Evolutionary conservation across 1,284 basidiomycete species (phyloP).

Genomic region (Cutaneotrichosporon sp.): DNA sequence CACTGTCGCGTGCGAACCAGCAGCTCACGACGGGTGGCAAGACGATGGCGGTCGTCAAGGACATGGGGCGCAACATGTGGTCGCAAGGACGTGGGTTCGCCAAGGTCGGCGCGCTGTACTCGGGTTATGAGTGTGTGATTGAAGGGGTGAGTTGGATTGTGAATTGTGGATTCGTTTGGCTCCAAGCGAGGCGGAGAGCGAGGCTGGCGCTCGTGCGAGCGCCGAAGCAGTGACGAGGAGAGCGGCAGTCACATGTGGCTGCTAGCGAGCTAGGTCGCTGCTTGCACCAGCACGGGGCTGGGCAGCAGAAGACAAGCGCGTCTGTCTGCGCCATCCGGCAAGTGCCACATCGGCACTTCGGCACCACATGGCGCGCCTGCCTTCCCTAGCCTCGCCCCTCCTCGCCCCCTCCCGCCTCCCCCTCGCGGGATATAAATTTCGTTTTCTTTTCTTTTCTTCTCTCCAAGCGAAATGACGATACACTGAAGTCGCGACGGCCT

Average conservation of each 20-base stretch:
- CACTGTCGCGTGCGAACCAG: constrained; percentile 66
- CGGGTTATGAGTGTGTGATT: constrained; percentile 91
- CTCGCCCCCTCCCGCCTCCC: neutral
- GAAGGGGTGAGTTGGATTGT: constrained; percentile 75
- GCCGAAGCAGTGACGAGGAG: neutral
- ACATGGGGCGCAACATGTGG: constrained; percentile 94
- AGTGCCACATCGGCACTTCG: constrained; percentile 9
- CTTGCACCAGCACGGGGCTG: too few relatives aligned
- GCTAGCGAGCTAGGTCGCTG: too few relatives aligned
- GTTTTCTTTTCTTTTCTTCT: neutral
- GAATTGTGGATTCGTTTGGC: neutral
- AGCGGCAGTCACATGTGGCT: neutral
- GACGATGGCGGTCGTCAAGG: constrained; percentile 81
- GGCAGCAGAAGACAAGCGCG: neutral
- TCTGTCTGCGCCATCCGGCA: neutral
- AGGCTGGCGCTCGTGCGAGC: neutral
- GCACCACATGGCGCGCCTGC: neutral
- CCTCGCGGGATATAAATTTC: constrained; percentile 3
- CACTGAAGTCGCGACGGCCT: constrained; percentile 14
- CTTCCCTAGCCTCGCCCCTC: neutral
- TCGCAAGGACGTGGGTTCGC: constrained; percentile 86
- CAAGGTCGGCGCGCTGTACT: constrained; percentile 90
- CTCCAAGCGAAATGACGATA: constrained; percentile 14
- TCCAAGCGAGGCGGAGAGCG: neutral
- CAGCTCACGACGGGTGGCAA: constrained; percentile 54